These are phyloP conservation scores for Neurospora terricola DNA, from an alignment of 495 filamentous ascomycete species.

Conservation along the genomic window DNA sequence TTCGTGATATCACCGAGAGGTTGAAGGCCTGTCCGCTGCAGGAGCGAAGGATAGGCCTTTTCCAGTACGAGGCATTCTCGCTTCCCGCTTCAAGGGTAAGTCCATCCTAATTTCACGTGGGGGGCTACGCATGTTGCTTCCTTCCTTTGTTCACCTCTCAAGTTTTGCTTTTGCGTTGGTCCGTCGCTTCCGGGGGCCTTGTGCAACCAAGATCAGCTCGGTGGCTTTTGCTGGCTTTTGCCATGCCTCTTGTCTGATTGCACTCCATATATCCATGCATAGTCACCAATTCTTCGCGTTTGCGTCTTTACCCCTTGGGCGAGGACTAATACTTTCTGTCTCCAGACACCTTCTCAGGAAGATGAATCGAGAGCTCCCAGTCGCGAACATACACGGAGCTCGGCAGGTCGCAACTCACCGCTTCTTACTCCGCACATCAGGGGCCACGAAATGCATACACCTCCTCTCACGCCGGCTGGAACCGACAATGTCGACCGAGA, in stretches of 20 bases:
- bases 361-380: slow-evolving; percentile 27
- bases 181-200: not conserved
- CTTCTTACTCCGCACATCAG: slow-evolving; percentile 30
- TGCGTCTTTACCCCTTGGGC: not conserved
- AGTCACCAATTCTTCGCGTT: not conserved
- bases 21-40: slow-evolving; percentile 68
- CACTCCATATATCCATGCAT: not conserved
- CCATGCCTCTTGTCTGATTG: not conserved
- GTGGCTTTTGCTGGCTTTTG: not conserved
- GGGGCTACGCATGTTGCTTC: not conserved
- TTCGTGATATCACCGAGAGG: slow-evolving; percentile 61
- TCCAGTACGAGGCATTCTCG: slow-evolving; percentile 78
- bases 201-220: not conserved
- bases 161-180: not conserved
- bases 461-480: slow-evolving; percentile 79
- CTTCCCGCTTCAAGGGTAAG: slow-evolving; percentile 78
- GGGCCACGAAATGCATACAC: slow-evolving; percentile 65
- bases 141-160: not conserved
- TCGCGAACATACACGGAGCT: slow-evolving; percentile 25
- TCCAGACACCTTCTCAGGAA: slow-evolving; percentile 35
- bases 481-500: slow-evolving; percentile 36
- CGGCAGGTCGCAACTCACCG: slow-evolving; percentile 33
- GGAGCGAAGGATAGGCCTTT: slow-evolving; percentile 71
- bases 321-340: slow-evolving; percentile 1
- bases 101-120: slow-evolving; percentile 8